phyloP scores from a whole-genome alignment of 805 yeast species.

The Saccharomyces mikatae region DNA sequence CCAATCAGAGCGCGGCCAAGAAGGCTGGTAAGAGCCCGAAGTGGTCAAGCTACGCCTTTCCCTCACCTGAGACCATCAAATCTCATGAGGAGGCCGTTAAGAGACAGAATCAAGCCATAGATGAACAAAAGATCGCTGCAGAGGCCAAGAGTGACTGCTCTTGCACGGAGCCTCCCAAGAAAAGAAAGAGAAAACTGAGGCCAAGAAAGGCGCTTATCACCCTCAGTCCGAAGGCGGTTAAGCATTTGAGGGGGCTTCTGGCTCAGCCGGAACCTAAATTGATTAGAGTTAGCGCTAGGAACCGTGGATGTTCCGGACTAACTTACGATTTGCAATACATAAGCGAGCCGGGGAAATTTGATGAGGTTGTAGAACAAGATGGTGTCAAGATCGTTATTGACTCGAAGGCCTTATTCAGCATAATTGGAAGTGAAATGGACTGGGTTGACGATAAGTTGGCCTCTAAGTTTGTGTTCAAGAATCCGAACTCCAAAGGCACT shows the following conservation, averaged over 20 bases:
- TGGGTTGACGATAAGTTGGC: conserved; percentile 92
- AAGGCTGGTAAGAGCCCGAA: conserved; percentile 6
- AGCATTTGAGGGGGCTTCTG: conserved; percentile 58
- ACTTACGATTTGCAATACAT: conserved; percentile 90
- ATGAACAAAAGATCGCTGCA: conserved; percentile 6
- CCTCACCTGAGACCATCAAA: conserved; percentile 21
- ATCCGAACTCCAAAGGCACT: conserved; percentile 95
- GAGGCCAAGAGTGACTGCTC: conserved; percentile 10
- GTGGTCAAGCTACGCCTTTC: conserved; percentile 42
- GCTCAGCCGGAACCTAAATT: conserved; percentile 82
- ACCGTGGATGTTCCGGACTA: conserved; percentile 94
- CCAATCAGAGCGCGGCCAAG: not conserved
- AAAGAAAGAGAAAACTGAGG: conserved; percentile 57
- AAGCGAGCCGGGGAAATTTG: conserved; percentile 84
- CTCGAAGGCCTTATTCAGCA: conserved; percentile 90
- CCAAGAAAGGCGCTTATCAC: conserved; percentile 90
- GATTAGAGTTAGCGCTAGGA: conserved; percentile 87
- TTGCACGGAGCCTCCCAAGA: conserved; percentile 17
- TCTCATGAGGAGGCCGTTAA: conserved; percentile 35
- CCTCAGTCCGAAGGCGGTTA: conserved; percentile 64
- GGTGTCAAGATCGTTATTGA: conserved; percentile 89
- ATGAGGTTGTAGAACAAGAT: conserved; percentile 86
- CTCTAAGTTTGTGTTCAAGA: conserved; percentile 82
- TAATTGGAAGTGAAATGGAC: conserved; percentile 97
- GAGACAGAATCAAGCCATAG: conserved; percentile 33